Base-by-base conservation (phyloP, 2,329 filamentous ascomycete genomes). In the Alternaria viburni region DNA sequence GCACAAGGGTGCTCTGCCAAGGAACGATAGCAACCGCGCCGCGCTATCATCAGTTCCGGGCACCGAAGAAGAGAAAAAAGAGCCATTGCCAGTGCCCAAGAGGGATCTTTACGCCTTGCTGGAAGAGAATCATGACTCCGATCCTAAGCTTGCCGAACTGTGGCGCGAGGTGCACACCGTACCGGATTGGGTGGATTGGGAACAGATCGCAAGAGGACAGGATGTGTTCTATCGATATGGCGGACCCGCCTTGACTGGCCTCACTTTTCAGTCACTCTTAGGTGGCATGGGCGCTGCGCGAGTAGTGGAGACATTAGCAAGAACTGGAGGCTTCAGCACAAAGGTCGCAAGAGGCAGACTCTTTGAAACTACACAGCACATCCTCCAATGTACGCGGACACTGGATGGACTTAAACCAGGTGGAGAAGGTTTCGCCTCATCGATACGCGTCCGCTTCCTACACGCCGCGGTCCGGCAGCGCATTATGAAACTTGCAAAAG, bases 201-300 rank as follows among this genome's bases (percentile, higher is more conserved):
- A 86, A 2, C 90, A 93, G 74, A 90, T 95, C 59, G 83, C 85
- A 62, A 84, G 91, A 71, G 92, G 91, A 0, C 91, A 95, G 75
- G 87, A 91, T 69, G 87, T 93, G 0, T 93, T 93, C 73, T 93
- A 92, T 77, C 87, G 91, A 36, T 94, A 93, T 77, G 90, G 88
- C 17, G 88, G 88, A 0, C 87, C 90, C 1, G 86, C 86, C 21
- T 78, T 93, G 19, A 90, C 89, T 8, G 88, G 80, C 47, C 84
- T 90, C 50, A 86, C 88, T 9, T 91, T 89, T 73, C 86, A 91
- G 67, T 89, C 87, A 6, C 81, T 92, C 0, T 81, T 92, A 3
- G 90, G 90, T 5, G 90, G 90, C 4, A 90, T 92, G 89, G 91
- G 89, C 4, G 88, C 90, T n/a, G 86, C 86, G 8, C 84, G 91